Evolutionary conservation across 192 early-diverging fungal species (phyloP), one percentile per base, ranked within the genome.

Genomic region (Linnemannia exigua): DNA sequence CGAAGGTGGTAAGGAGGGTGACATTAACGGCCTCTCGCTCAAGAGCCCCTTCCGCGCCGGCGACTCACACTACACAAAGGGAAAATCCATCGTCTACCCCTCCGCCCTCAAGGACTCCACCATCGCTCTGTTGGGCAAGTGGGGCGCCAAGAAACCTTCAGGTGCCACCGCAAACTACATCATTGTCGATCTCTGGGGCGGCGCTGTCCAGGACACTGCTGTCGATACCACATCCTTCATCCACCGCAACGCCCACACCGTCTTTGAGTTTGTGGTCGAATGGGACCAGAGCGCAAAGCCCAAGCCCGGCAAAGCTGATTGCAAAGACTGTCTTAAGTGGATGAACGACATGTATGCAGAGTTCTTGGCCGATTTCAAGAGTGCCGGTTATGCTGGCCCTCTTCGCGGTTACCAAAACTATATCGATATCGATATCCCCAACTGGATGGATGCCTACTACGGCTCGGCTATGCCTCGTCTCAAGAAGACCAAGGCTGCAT

Each of bases 121-220:
- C 28, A 80, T 80, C 48, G 82, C 72, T 2, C 72, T 81, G 17
- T 31, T 89, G 37, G 69, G 78, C 50, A 84, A 84, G 15, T 81
- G 82, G 81, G 69, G 44, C 33, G 69, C 79, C 15, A 68, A 44
- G 2, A 69, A 35, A 22, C 79, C 75, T 15, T 69, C 72, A 33
- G 79, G 81, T 15, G n/a, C 63, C 25, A 76, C 72, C 0, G 76
- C 72, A 51, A 76, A 79, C 68, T 87, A 81, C 46, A 69, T 89
- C n/a, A 84, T 89, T 63, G 79, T 89, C 51, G 85, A 87, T 72
- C 67, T 89, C 67, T 89, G 85, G 81, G 82, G 85, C 15, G 85
- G 88, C 19, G 79, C 78, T 8, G 73, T 84, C 14, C 38, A 61
- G 25, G 68, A 72, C 17, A 47, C 71, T 33, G 22, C 77, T 14